Conservation (phyloP, 2,329 filamentous ascomycete genomes). For the Diaporthe sp. region DNA sequence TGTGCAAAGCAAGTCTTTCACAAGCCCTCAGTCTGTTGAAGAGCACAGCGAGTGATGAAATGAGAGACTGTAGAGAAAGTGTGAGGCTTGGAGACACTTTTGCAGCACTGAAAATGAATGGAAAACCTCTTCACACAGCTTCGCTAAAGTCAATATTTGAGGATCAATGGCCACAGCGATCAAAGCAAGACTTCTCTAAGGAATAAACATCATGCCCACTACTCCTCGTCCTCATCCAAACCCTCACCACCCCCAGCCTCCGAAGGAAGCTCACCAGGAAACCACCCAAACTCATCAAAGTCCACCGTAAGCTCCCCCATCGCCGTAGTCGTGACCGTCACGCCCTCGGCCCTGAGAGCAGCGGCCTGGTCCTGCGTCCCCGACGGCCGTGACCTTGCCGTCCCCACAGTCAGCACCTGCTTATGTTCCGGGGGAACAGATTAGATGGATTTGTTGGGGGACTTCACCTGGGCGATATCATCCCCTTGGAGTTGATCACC, state of each 20-base stretch:
- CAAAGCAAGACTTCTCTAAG: not conserved
- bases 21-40: too few relatives aligned
- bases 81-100: not conserved
- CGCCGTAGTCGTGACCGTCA: conserved; percentile 62
- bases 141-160: too few relatives aligned
- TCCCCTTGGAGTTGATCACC: conserved; percentile 88
- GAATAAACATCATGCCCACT: not conserved
- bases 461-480: conserved; percentile 83
- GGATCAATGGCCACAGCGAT: fast-evolving
- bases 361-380: conserved; percentile 65
- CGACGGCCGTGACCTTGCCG: conserved; percentile 63
- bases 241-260: conserved; percentile 48
- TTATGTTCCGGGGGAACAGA: not conserved
- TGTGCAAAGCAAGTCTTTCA: not conserved
- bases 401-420: conserved; percentile 11
- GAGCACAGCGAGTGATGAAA: too few relatives aligned
- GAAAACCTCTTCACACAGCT: not conserved
- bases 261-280: conserved; percentile 65
- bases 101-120: not conserved
- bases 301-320: conserved; percentile 68
- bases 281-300: conserved; percentile 68
- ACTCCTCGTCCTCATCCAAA: conserved; percentile 47
- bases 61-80: not conserved
- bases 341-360: conserved; percentile 65
- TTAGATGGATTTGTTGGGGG: not conserved